phyloP scores from a whole-genome alignment of 208 protist species.

The Novymonas esmeraldas region DNA sequence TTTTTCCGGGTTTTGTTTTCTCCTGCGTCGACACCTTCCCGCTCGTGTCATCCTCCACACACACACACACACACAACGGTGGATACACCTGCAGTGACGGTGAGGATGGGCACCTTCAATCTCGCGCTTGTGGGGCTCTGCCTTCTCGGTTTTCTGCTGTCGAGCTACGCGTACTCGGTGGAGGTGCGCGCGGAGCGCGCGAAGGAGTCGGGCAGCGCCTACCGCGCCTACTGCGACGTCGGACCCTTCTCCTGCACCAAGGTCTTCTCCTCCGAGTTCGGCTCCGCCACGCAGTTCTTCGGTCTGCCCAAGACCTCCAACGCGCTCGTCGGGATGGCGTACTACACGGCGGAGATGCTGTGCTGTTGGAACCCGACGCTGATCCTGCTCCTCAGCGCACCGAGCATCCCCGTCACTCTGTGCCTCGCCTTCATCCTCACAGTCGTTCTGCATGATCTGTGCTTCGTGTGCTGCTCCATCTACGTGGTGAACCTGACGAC shows the following conservation, averaged over 20 bases:
- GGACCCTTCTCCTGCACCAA: constrained; percentile 75
- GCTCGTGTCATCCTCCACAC: too few relatives aligned
- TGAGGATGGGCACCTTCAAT: constrained; percentile 21
- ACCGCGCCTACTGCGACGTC: constrained; percentile 72
- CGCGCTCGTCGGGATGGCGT: constrained; percentile 58
- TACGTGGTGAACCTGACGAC: constrained; percentile 76
- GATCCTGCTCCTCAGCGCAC: constrained; percentile 46
- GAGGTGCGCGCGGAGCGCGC: constrained; percentile 50
- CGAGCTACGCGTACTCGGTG: constrained; percentile 73
- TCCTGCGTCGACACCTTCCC: too few relatives aligned
- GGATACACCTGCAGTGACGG: too few relatives aligned
- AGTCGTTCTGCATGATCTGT: constrained; percentile 62
- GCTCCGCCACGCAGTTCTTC: constrained; percentile 50
- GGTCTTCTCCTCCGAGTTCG: constrained; percentile 76
- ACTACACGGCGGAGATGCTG: constrained; percentile 58
- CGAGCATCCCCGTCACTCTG: constrained; percentile 41
- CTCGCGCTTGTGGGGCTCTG: constrained; percentile 36
- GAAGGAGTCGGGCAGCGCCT: constrained; percentile 39
- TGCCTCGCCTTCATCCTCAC: constrained; percentile 57
- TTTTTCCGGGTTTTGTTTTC: too few relatives aligned
- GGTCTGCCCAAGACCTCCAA: constrained; percentile 72
- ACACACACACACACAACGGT: neutral
- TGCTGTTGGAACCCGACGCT: constrained; percentile 37
- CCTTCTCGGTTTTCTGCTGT: constrained; percentile 53
- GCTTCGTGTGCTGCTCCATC: constrained; percentile 71